Conservation (phyloP, 345 rosid genomes). For the Lenwebbia sp. region DNA sequence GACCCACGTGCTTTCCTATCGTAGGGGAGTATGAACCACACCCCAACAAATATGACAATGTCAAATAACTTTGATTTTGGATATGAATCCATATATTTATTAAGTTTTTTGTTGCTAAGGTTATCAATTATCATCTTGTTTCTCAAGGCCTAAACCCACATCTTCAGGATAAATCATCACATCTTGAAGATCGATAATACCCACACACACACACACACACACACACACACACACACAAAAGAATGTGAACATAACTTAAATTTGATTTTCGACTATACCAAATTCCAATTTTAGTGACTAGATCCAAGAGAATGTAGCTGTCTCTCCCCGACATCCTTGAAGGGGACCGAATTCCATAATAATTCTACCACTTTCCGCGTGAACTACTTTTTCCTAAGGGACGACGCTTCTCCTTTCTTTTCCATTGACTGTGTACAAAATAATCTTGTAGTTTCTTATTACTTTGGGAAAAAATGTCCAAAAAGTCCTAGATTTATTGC, state of each 20-base stretch:
- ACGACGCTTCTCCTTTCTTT: not conserved
- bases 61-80: not conserved
- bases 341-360: not conserved
- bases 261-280: not conserved
- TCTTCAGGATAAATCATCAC: not conserved
- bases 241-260: not conserved
- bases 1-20: no score
- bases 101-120: not conserved
- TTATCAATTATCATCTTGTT: not conserved
- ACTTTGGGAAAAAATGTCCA: no score
- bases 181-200: not conserved
- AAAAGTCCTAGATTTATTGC: no score
- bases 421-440: not conserved
- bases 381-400: not conserved
- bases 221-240: no score
- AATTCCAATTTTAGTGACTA: not conserved
- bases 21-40: no score
- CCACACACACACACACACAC: no score
- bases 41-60: not conserved
- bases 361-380: not conserved
- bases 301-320: no score
- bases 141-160: not conserved
- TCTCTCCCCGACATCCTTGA: not conserved
- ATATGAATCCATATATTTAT: not conserved
- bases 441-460: not conserved